These are phyloP conservation scores for Microdochium trichocladiopsis DNA, from an alignment of 2,329 filamentous ascomycete genomes.

Conservation along the genomic window DNA sequence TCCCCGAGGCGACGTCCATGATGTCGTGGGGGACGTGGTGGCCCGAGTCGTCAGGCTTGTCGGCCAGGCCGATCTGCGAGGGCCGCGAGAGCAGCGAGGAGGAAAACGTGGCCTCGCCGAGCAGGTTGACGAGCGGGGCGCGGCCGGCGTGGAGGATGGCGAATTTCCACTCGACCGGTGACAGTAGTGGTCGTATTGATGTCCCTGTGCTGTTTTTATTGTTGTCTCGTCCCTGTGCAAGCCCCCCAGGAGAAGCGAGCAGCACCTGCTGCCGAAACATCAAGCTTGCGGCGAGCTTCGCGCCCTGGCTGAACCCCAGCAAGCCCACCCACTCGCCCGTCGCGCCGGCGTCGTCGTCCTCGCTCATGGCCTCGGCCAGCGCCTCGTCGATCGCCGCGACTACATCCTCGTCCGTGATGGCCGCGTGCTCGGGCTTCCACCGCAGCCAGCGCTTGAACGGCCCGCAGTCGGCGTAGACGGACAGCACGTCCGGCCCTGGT, in stretches of 20 bases:
- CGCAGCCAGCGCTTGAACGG: conserved; percentile 60
- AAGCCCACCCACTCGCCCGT: conserved; percentile 52
- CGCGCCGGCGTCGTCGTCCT: conserved; percentile 38
- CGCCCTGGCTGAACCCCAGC: conserved; percentile 62
- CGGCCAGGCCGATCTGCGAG: conserved; percentile 22
- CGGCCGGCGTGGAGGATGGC: conserved; percentile 56
- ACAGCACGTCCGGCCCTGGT: conserved; percentile 54
- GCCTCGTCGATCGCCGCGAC: conserved; percentile 29
- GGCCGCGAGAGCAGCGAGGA: conserved; percentile 17
- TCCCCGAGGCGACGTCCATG: conserved; percentile 28
- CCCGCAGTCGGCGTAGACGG: conserved; percentile 57
- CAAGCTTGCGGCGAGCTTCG: conserved; percentile 52
- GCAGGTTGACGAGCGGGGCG: conserved; percentile 49
- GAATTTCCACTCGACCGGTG: conserved; percentile 48
- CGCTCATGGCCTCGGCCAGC: conserved; percentile 40
- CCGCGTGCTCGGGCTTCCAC: conserved; percentile 49
- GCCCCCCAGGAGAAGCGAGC: conserved; percentile 8
- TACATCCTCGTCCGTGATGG: conserved; percentile 37
- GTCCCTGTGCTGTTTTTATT: not conserved
- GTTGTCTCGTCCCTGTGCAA: not conserved
- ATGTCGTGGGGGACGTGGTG: conserved; percentile 30
- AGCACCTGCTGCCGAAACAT: conserved; percentile 54
- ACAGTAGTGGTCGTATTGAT: too few species aligned
- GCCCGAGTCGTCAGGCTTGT: not conserved
- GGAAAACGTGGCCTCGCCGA: conserved; percentile 21